Evolutionary conservation across 23 red algal genomes (phyloP).

Genomic region (Cyanidioschyzon merolae): DNA sequence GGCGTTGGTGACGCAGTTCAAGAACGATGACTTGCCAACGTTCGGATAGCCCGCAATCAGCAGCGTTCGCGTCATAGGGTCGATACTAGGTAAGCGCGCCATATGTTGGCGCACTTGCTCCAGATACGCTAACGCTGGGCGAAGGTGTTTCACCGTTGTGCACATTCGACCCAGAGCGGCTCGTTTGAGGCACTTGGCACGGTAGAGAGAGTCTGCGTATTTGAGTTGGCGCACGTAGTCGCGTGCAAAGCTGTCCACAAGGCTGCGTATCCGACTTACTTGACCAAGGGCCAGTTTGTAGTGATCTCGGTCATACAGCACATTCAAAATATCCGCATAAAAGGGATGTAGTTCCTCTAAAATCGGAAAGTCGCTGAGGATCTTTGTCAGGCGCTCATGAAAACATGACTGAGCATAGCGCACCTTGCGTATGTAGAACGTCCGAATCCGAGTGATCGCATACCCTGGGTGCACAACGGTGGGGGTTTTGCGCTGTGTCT

Average conservation of each 20-base stretch:
- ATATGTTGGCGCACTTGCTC: slow-evolving; percentile 95
- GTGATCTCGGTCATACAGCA: slow-evolving; percentile 95
- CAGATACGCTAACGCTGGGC: slow-evolving; percentile 63
- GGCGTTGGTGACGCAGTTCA: slow-evolving; percentile 83
- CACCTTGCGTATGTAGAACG: slow-evolving; percentile 94
- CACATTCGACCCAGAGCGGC: slow-evolving; percentile 88
- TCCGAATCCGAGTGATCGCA: slow-evolving; percentile 68
- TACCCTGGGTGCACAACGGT: slow-evolving; percentile 83
- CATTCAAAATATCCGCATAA: slow-evolving; percentile 89
- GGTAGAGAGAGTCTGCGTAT: slow-evolving; percentile 88
- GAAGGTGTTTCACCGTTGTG: slow-evolving; percentile 65
- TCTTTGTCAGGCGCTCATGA: slow-evolving; percentile 73
- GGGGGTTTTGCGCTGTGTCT: slow-evolving; percentile 68
- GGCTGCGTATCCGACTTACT: slow-evolving; percentile 44
- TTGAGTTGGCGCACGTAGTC: slow-evolving; percentile 84
- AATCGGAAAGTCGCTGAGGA: slow-evolving; percentile 83
- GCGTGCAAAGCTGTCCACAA: slow-evolving; percentile 66
- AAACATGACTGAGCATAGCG: slow-evolving; percentile 82
- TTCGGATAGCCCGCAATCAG: slow-evolving; percentile 89
- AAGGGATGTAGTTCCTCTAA: slow-evolving; percentile 85
- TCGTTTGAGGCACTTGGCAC: slow-evolving; percentile 79
- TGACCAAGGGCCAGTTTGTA: slow-evolving; percentile 92
- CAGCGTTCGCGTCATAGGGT: slow-evolving; percentile 67
- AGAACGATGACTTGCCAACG: slow-evolving; percentile 95
- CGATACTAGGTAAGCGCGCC: slow-evolving; percentile 78